phyloP scores from a whole-genome alignment of 768 basidiomycete species.

The Hebeloma cylindrosporum region DNA sequence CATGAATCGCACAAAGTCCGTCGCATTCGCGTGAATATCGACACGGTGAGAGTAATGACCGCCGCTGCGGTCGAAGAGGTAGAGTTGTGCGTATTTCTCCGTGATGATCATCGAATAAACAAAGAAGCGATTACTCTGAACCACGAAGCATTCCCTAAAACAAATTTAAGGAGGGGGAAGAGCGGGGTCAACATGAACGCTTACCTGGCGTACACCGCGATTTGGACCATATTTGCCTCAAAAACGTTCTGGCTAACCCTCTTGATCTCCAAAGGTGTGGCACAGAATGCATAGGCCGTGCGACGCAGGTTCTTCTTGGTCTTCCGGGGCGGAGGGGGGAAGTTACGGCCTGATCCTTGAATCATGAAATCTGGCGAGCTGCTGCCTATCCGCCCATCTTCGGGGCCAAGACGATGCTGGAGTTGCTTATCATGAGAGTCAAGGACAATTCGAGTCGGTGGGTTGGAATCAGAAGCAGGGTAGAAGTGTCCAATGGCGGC shows the following conservation, averaged over 20 bases:
- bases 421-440: too few species aligned
- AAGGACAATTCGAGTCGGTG: too few species aligned
- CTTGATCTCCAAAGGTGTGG: conserved; percentile 13
- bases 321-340: not conserved
- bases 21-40: conserved; percentile 18
- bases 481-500: too few species aligned
- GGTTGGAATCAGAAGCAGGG: too few species aligned
- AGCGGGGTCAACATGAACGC: too few species aligned
- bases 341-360: not conserved
- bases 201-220: conserved; percentile 18
- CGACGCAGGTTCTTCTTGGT: not conserved
- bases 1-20: conserved; percentile 21
- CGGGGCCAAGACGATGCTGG: too few species aligned
- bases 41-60: conserved; percentile 6
- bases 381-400: too few species aligned
- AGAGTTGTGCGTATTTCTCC: conserved; percentile 6
- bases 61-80: conserved; percentile 24
- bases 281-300: conserved; percentile 1
- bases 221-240: conserved; percentile 4
- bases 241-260: not conserved
- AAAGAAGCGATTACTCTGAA: conserved; percentile 21
- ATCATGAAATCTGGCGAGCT: conserved; percentile 1
- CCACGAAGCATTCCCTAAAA: conserved; percentile 17
- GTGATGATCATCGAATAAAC: conserved; percentile 21
- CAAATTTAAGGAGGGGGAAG: not conserved